A percentile compares a stretch with the other conserved stretches of the same genome.
Conservation (phyloP, 2,329 filamentous ascomycete species). For the Aureobasidium pullulans region DNA sequence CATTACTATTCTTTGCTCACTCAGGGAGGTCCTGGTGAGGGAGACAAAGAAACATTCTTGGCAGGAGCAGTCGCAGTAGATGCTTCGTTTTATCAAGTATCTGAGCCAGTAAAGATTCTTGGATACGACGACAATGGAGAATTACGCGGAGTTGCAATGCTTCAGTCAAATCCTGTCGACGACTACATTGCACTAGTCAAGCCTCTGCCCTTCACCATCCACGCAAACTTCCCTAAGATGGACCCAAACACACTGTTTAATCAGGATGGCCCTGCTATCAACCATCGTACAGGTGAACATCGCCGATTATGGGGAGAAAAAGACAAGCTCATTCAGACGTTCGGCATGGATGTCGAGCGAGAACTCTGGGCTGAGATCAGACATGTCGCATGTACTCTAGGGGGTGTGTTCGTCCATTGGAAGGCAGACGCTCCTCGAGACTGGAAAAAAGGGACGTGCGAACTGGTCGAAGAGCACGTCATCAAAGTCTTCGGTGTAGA, state of each 20-base stretch:
- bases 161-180: constrained; percentile 18
- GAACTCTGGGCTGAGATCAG: constrained; percentile 21
- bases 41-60: constrained; percentile 46
- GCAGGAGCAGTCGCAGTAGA: constrained; percentile 36
- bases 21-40: constrained; percentile 42
- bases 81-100: constrained; percentile 36
- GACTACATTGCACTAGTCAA: constrained; percentile 11
- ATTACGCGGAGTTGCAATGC: constrained; percentile 16
- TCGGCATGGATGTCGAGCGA: constrained; percentile 23
- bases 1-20: constrained; percentile 41
- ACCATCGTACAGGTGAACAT: constrained; percentile 16
- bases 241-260: constrained; percentile 25
- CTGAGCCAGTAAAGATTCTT: constrained; percentile 16
- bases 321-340: constrained; percentile 18
- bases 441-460: constrained; percentile 9
- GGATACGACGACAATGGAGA: constrained; percentile 14
- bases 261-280: constrained; percentile 18
- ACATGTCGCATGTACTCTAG: constrained; percentile 19
- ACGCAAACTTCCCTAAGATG: constrained; percentile 26
- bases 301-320: constrained; percentile 21
- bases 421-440: constrained; percentile 2
- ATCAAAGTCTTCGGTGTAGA: constrained; percentile 5
- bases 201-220: constrained; percentile 20
- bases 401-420: constrained; percentile 19
- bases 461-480: constrained; percentile 12